Evolutionary conservation across 495 filamentous ascomycete genomes (phyloP).

Genomic region (Ascobolus immersus): DNA sequence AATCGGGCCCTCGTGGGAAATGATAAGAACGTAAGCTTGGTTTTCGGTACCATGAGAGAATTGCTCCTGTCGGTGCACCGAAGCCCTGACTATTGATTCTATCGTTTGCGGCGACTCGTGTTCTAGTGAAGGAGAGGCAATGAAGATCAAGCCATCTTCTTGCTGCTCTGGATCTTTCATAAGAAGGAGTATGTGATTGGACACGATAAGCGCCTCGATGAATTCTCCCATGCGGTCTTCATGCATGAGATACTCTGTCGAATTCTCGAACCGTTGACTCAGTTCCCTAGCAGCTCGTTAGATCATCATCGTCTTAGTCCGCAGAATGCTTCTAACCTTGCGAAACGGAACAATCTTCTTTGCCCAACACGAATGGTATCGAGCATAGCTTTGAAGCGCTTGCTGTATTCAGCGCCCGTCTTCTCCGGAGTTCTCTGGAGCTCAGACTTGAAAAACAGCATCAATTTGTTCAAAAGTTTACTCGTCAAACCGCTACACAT

Average conservation of each 20-base stretch:
- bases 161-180: too few relatives aligned
- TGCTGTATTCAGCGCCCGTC: constrained; percentile 69
- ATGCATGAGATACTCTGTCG: constrained; percentile 71
- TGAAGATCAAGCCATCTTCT: constrained; percentile 50
- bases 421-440: constrained; percentile 60
- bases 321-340: constrained; percentile 11
- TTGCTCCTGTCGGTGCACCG: too few relatives aligned
- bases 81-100: too few relatives aligned
- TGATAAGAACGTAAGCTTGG: constrained; percentile 70
- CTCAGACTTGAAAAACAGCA: constrained; percentile 74
- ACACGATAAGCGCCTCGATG: constrained; percentile 54
- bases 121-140: constrained; percentile 58
- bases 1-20: constrained; percentile 54
- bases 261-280: constrained; percentile 81
- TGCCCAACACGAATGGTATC: constrained; percentile 92
- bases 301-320: too few relatives aligned
- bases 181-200: too few relatives aligned
- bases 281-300: constrained; percentile 56
- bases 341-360: constrained; percentile 45
- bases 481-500: constrained; percentile 48
- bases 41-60: too few relatives aligned
- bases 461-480: constrained; percentile 67
- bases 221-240: constrained; percentile 41
- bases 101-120: constrained; percentile 49
- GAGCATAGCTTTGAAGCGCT: constrained; percentile 77